Conservation (phyloP, 2,329 filamentous ascomycete genomes). For the Eutypa lata region DNA sequence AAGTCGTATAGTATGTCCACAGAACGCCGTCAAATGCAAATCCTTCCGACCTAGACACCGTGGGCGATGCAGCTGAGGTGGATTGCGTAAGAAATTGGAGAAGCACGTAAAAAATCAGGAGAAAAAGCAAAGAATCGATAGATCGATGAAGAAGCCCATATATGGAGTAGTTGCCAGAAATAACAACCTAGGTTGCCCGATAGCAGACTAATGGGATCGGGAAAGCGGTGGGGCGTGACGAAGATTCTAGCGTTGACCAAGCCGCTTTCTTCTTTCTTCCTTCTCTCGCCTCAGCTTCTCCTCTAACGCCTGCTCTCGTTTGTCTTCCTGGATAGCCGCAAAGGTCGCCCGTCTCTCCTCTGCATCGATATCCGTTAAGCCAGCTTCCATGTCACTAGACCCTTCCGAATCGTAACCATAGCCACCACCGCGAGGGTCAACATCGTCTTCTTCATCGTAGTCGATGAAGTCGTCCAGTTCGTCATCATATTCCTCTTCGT, state of each 20-base stretch:
- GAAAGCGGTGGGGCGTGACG: too few relatives aligned
- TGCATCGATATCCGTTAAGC: slow-evolving; percentile 67
- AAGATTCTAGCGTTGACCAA: slow-evolving; percentile 13
- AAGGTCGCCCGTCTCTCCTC: slow-evolving; percentile 65
- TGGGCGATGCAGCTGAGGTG: background rate
- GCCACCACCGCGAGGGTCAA: slow-evolving; percentile 31
- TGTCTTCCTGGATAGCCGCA: slow-evolving; percentile 67
- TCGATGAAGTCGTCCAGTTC: slow-evolving; percentile 60
- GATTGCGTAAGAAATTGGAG: background rate
- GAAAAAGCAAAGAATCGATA: too few relatives aligned
- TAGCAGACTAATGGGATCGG: background rate
- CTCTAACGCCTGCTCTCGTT: slow-evolving; percentile 47
- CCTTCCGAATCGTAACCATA: slow-evolving; percentile 55
- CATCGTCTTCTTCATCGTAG: slow-evolving; percentile 56
- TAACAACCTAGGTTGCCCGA: background rate
- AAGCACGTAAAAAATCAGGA: too few relatives aligned
- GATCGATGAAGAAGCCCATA: too few relatives aligned
- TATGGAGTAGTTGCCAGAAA: background rate
- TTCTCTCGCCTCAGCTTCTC: slow-evolving; percentile 29
- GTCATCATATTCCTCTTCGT: slow-evolving; percentile 62
- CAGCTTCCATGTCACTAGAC: slow-evolving; percentile 78
- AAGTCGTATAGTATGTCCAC: too few relatives aligned
- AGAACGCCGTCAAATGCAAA: background rate
- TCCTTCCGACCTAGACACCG: background rate
- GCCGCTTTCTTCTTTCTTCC: slow-evolving; percentile 25